phyloP scores from a whole-genome alignment of 2,329 filamentous ascomycete genomes.

The Penicillium sp. region DNA sequence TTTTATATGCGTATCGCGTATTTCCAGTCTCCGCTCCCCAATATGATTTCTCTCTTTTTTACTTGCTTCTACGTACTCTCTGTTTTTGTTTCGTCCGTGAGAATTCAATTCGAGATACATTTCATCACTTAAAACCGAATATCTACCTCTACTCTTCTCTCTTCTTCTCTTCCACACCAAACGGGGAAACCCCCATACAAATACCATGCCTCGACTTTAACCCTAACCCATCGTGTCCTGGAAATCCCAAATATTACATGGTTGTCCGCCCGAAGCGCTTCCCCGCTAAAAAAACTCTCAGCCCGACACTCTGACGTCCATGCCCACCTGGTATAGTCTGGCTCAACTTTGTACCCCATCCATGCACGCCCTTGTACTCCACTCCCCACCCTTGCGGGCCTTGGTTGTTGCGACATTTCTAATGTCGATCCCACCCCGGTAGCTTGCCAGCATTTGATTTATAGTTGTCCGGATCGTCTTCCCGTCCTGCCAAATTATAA shows the following conservation, averaged over 20 bases:
- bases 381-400: conserved; percentile 14
- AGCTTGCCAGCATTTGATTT: conserved; percentile 18
- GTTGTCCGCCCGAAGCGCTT: conserved; percentile 9
- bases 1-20: conserved; percentile 11
- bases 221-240: neutral
- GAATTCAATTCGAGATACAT: neutral
- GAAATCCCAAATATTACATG: neutral
- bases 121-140: neutral
- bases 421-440: conserved; percentile 18
- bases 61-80: neutral
- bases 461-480: conserved; percentile 30
- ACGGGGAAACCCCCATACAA: no score
- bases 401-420: conserved; percentile 15
- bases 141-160: neutral
- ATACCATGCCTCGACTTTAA: neutral
- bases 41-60: neutral
- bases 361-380: conserved; percentile 12
- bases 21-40: conserved; percentile 12
- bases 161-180: no score
- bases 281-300: conserved; percentile 7
- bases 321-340: conserved; percentile 15
- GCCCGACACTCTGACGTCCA: conserved; percentile 11
- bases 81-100: neutral
- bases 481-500: conserved; percentile 35
- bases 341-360: conserved; percentile 22